Conservation (phyloP, 2,329 filamentous ascomycete genomes). For the Penicillium psychrosexuale region DNA sequence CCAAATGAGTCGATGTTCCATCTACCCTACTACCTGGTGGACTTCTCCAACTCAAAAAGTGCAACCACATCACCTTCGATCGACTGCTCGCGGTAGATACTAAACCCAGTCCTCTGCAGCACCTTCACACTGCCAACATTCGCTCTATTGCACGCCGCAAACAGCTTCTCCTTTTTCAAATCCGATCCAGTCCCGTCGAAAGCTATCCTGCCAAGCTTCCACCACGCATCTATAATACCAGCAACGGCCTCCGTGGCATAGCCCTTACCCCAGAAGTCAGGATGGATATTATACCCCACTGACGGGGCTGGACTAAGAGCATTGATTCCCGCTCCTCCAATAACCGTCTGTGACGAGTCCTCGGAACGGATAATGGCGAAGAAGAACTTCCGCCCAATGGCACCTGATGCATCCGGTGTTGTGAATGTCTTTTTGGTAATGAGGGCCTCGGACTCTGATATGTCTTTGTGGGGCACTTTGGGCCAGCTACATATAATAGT, state of each 20-base stretch:
- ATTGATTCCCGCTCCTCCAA: constrained; percentile 22
- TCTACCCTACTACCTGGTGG: background rate
- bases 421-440: constrained; percentile 16
- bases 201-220: constrained; percentile 12
- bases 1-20: background rate
- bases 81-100: constrained; percentile 9
- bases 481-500: constrained; percentile 7
- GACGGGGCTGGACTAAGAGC: constrained; percentile 16
- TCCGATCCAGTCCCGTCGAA: background rate
- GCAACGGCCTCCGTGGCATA: constrained; percentile 25
- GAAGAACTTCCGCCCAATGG: constrained; percentile 17
- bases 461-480: constrained; percentile 8
- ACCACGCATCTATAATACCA: constrained; percentile 24
- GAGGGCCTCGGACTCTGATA: constrained; percentile 16
- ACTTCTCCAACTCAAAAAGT: constrained; percentile 11
- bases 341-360: constrained; percentile 14
- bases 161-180: constrained; percentile 13
- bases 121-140: constrained; percentile 23
- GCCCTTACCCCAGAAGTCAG: constrained; percentile 25
- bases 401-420: constrained; percentile 21
- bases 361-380: constrained; percentile 17
- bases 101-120: constrained; percentile 18
- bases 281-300: constrained; percentile 26
- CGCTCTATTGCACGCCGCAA: constrained; percentile 16
- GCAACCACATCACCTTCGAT: constrained; percentile 19